Conservation (phyloP, 1,139 yeast species). For the Nakaseomyces bracarensis region DNA sequence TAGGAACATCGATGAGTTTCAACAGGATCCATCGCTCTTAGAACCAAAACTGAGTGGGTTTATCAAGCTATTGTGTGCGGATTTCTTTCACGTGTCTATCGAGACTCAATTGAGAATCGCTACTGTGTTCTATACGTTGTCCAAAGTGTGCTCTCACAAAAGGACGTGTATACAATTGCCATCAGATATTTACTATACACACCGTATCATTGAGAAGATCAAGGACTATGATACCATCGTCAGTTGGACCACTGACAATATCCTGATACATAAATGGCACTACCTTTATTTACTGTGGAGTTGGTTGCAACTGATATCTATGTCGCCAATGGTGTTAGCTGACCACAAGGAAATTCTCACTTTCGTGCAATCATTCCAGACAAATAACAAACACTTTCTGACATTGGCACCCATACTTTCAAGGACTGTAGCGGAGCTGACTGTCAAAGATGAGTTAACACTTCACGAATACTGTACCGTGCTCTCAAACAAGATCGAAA, state of each 20-base stretch:
- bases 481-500: neutral
- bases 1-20: neutral
- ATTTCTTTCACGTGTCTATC: neutral
- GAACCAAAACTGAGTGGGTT: neutral
- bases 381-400: neutral
- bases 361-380: neutral
- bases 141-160: neutral
- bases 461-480: neutral
- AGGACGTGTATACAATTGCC: neutral
- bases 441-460: neutral
- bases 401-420: neutral
- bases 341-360: neutral
- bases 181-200: neutral
- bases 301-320: neutral
- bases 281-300: neutral
- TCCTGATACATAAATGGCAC: neutral
- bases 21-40: neutral
- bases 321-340: neutral
- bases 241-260: neutral
- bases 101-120: neutral
- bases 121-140: constrained; percentile 1
- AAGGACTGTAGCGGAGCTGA: neutral
- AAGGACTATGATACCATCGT: neutral
- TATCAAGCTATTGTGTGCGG: neutral
- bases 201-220: neutral